phyloP scores from a whole-genome alignment of 495 filamentous ascomycete genomes.

The Trichodelitschia bisporula region DNA sequence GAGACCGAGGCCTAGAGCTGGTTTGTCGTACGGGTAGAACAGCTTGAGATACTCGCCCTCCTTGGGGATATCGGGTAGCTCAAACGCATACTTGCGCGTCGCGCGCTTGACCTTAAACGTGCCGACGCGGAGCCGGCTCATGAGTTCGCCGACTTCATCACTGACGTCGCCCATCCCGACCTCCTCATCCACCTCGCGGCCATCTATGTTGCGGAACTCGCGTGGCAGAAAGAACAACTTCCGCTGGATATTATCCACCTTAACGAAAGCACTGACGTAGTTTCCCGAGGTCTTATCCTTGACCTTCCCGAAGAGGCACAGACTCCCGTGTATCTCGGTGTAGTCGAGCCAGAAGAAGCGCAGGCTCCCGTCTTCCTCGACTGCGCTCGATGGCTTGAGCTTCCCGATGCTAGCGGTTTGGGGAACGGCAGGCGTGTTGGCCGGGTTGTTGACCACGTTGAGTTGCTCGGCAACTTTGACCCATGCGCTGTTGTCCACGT shows the following conservation, averaged over 20 bases:
- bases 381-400: slow-evolving; percentile 48
- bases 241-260: slow-evolving; percentile 80
- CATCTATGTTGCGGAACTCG: slow-evolving; percentile 35
- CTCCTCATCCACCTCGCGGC: slow-evolving; percentile 49
- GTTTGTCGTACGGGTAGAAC: slow-evolving; percentile 71
- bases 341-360: slow-evolving; percentile 96
- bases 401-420: slow-evolving; percentile 47
- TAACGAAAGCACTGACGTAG: slow-evolving; percentile 82
- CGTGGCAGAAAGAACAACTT: slow-evolving; percentile 88
- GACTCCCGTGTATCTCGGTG: slow-evolving; percentile 70
- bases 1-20: slow-evolving; percentile 39
- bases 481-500: slow-evolving; percentile 72
- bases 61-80: slow-evolving; percentile 63
- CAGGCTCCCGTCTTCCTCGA: slow-evolving; percentile 76
- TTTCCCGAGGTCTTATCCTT: slow-evolving; percentile 59
- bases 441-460: slow-evolving; percentile 55
- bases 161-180: slow-evolving; percentile 80
- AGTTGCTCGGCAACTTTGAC: slow-evolving; percentile 67
- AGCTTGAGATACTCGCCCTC: slow-evolving; percentile 83
- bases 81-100: slow-evolving; percentile 85
- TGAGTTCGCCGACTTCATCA: slow-evolving; percentile 59
- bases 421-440: no score
- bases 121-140: slow-evolving; percentile 57
- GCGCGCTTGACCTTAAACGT: slow-evolving; percentile 86
- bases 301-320: slow-evolving; percentile 92